Evolutionary conservation across 148 eudicot genomes (phyloP), one percentile per base, ranked within the genome.

Genomic region (Euryodendron excelsum): DNA sequence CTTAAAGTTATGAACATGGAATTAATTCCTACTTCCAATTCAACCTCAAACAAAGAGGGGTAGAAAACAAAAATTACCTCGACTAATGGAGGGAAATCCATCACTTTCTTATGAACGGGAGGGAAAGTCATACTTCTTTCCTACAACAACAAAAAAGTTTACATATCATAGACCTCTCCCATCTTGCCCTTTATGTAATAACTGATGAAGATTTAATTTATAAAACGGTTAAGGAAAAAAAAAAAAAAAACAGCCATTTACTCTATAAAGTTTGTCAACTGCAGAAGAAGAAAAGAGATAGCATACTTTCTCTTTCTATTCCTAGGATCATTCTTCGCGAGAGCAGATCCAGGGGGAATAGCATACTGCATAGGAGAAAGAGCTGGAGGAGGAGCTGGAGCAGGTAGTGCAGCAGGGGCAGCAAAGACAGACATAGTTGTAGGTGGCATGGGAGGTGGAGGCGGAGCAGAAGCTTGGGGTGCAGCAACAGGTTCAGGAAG

Each of bases 231-330:
- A 20, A 3, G 25, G 10, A 27, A 5, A 25, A 6, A 14, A 14
- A 44, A 10, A 13, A 1, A 47, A 10, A 4, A 4, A 70, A 1
- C 15, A 5, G 52, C n/a, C n/a, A n/a, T n/a, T n/a, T n/a, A n/a
- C n/a, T n/a, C n/a, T n/a, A 72, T 6, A 20, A 72, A 30, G 10
- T 27, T 72, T 9, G 41, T 13, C 58, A 47, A 47, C n/a, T 48
- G 5, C 59, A 48, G 45, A 15, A 41, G 25, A 59, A 69, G 55
- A 15, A 3, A 77, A 52, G 53, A 63, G 31, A 48, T 55, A 61
- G 48, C 82, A 52, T 88, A 93, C 99, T 96, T 95, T 80, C 98
- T 90, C 90, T 93, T 94, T 79, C 94, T 86, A 55, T 80, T 91
- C 84, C 96, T 91, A 65, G 77, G 80, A 73, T 96, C 97, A 82